These are phyloP conservation scores for Cladosporium halotolerans DNA, from an alignment of 2,329 filamentous ascomycete genomes.

Conservation along the genomic window DNA sequence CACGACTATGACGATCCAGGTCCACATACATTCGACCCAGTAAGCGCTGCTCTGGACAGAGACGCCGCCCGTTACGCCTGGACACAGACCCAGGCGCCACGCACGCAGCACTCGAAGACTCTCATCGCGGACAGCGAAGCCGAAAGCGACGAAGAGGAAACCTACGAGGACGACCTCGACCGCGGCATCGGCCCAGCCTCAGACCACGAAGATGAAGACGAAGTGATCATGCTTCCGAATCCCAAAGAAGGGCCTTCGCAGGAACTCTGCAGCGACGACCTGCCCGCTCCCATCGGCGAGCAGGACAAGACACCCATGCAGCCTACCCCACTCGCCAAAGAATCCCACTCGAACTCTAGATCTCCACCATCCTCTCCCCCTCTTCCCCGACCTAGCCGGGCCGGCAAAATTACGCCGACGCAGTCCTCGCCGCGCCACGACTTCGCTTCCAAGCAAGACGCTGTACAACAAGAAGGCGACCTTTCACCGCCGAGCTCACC, in stretches of 20 bases:
- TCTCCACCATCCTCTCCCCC: constrained; percentile 17
- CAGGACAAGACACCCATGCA: background rate
- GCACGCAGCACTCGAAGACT: background rate
- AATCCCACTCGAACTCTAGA: background rate
- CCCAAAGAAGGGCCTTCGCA: background rate
- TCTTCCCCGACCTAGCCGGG: constrained; percentile 14
- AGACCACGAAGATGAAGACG: constrained; percentile 13
- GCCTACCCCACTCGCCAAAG: background rate
- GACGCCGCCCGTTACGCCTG: constrained; percentile 18
- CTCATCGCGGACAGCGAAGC: constrained; percentile 4
- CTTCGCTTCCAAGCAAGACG: background rate
- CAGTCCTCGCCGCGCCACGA: constrained; percentile 11
- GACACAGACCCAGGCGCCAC: constrained; percentile 15
- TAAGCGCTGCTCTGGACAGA: constrained; percentile 19
- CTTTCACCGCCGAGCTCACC: background rate
- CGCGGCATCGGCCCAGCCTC: constrained; percentile 6
- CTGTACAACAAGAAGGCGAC: background rate
- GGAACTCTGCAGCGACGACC: constrained; percentile 4
- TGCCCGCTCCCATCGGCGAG: background rate
- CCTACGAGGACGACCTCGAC: constrained; percentile 5
- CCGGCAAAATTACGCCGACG: constrained; percentile 18
- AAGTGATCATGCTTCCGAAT: constrained; percentile 4
- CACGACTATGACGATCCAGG: constrained; percentile 3
- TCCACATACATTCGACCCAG: constrained; percentile 19
- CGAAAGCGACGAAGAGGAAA: constrained; percentile 9